Base-by-base conservation (phyloP, 495 filamentous ascomycete genomes). In the Neurospora sp. region DNA sequence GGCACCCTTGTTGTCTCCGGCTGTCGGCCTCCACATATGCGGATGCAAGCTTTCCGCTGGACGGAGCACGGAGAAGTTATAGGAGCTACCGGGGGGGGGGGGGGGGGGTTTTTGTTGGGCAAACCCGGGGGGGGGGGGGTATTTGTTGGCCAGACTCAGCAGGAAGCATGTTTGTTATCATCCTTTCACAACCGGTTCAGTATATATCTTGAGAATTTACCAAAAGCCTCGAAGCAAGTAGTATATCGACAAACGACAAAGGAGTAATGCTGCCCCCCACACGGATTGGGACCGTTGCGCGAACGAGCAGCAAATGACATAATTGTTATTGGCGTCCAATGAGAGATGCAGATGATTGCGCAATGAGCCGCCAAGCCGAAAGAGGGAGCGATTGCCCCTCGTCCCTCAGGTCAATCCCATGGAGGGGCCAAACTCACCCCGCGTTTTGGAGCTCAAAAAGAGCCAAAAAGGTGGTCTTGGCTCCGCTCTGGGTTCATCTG, bases 341-440 rank as follows among this genome's bases (percentile, higher is more conserved):
- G n/a, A 65, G 10, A 44, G n/a, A 37, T 46, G 37, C 39, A 46
- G 35, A 42, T 38, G 78, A 81, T 81, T 75, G 79, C 79, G 80
- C 79, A 81, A 81, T 81, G 77, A 22, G 14, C 38, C 76, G 72
- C 80, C 75, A 81, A 42, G 53, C 78, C 79, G 11, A 61, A 80
- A 74, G 41, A 35, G 74, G 78, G 8, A 73, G 72, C 73, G 78
- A 79, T 78, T 77, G 77, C 80, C 79, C 78, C 80, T 78, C 79
- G 77, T 76, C 10, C 42, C 42, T 46, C 42, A 46, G 18, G 42
- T n/a, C 42, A 2, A 10, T 73, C 61, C 70, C 68, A 75, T 76
- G 73, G 78, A 78, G 79, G 79, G 79, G 79, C 74, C 53, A 61
- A 71, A 74, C 46, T 71, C 39, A 70, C 75, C 78, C 77, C 78